Evolutionary conservation across 352 stramenopile genomes (phyloP).

Genomic region (Phytophthora citricola): DNA sequence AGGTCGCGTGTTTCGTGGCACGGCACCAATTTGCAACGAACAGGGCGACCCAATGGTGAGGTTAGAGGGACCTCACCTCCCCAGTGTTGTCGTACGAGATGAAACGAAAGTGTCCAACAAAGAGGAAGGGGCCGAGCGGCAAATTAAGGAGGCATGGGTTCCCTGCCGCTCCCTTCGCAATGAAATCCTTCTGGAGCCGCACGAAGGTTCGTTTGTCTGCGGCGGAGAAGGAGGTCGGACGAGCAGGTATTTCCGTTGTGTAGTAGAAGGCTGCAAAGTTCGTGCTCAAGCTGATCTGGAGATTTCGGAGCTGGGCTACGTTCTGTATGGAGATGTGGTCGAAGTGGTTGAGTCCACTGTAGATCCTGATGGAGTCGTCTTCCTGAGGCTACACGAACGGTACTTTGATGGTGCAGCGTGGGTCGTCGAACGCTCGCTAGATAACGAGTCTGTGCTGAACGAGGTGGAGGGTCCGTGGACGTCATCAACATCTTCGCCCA

Average conservation of each 20-base stretch:
- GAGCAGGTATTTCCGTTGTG: constrained; percentile 62
- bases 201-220: constrained; percentile 51
- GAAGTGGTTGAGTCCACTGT: constrained; percentile 66
- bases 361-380: constrained; percentile 59
- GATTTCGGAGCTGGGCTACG: constrained; percentile 73
- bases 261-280: constrained; percentile 83
- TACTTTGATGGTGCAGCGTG: constrained; percentile 79
- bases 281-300: constrained; percentile 53
- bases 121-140: constrained; percentile 20
- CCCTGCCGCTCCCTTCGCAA: constrained; percentile 78
- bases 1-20: constrained; percentile 68
- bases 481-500: constrained; percentile 3
- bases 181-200: constrained; percentile 69
- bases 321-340: constrained; percentile 79
- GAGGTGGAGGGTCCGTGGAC: constrained; percentile 58
- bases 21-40: constrained; percentile 69
- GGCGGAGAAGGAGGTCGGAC: not conserved
- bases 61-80: constrained; percentile 49
- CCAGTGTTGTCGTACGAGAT: constrained; percentile 38
- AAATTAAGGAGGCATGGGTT: constrained; percentile 64
- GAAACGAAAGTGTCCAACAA: constrained; percentile 17
- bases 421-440: constrained; percentile 77
- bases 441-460: constrained; percentile 83
- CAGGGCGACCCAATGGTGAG: constrained; percentile 81
- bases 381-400: constrained; percentile 60